A percentile compares a stretch with the other conserved stretches of the same genome.
phyloP scores from a whole-genome alignment of 768 basidiomycete species.

The Leccinum barrowsii region DNA sequence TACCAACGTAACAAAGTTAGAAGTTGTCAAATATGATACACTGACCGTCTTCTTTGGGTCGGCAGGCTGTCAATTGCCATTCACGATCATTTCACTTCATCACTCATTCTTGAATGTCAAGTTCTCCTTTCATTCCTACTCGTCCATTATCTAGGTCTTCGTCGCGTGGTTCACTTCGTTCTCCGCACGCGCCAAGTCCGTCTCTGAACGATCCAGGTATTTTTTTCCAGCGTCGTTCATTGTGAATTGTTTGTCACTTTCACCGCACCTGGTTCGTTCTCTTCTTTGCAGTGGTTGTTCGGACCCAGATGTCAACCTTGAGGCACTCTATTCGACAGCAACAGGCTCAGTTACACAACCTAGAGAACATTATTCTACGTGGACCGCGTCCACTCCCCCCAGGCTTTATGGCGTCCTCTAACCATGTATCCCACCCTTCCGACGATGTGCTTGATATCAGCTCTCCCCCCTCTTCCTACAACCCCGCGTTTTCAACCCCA shows the following conservation, averaged over 20 bases:
- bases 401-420: slow-evolving; percentile 37
- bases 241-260: slow-evolving; percentile 22
- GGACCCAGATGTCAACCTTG: slow-evolving; percentile 76
- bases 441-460: slow-evolving; percentile 34
- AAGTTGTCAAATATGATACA: neutral
- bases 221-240: slow-evolving; percentile 32
- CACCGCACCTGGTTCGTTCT: slow-evolving; percentile 24
- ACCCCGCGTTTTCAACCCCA: slow-evolving; percentile 34
- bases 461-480: slow-evolving; percentile 32
- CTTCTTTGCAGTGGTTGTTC: slow-evolving; percentile 57
- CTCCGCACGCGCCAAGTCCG: slow-evolving; percentile 54
- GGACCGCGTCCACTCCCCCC: slow-evolving; percentile 59
- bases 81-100: slow-evolving; percentile 24
- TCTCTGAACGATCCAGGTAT: slow-evolving; percentile 64
- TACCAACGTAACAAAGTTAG: neutral
- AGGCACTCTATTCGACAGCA: slow-evolving; percentile 83
- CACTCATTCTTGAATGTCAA: slow-evolving; percentile 32
- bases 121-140: slow-evolving; percentile 31
- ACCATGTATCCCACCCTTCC: slow-evolving; percentile 34
- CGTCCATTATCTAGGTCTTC: slow-evolving; percentile 46
- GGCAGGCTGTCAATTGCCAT: slow-evolving; percentile 13
- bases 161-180: slow-evolving; percentile 46
- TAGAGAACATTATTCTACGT: slow-evolving; percentile 66
- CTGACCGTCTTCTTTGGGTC: slow-evolving; percentile 8
- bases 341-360: slow-evolving; percentile 69